phyloP scores from a whole-genome alignment of 2,329 filamentous ascomycete genomes.

The Plectosphaerella cucumerina region DNA sequence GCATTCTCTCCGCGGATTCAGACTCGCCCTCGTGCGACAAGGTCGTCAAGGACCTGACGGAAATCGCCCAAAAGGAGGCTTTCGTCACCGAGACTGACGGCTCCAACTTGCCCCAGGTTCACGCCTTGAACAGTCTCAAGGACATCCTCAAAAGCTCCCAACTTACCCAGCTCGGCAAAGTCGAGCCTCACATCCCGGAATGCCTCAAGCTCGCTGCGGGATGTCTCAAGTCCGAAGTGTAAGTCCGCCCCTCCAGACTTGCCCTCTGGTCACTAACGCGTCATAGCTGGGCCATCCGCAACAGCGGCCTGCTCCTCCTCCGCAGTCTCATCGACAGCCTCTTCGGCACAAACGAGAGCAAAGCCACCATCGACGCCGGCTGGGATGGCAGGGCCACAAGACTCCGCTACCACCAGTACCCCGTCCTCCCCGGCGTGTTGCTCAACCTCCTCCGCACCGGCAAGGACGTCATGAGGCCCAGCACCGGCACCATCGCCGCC shows the following conservation, averaged over 20 bases:
- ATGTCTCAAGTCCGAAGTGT: conserved; percentile 75
- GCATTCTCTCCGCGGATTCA: conserved; percentile 67
- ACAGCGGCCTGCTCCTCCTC: conserved; percentile 86
- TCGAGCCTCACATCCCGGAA: conserved; percentile 69
- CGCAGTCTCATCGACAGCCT: conserved; percentile 78
- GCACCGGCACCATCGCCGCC: conserved; percentile 35
- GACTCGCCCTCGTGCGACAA: conserved; percentile 56
- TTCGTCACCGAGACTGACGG: conserved; percentile 54
- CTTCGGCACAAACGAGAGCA: conserved; percentile 72
- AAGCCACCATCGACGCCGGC: conserved; percentile 53
- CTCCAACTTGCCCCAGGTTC: conserved; percentile 79
- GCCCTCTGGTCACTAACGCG: conserved; percentile 8
- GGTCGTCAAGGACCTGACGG: conserved; percentile 59
- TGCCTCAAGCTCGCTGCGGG: conserved; percentile 76
- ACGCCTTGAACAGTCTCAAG: conserved; percentile 90
- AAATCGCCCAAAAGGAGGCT: conserved; percentile 52
- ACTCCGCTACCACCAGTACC: conserved; percentile 67
- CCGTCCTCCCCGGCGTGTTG: conserved; percentile 60
- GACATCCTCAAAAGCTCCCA: conserved; percentile 84
- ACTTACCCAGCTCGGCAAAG: conserved; percentile 66
- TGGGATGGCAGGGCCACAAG: conserved; percentile 62
- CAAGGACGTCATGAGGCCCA: conserved; percentile 36
- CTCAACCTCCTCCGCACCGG: conserved; percentile 56
- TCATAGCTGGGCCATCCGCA: conserved; percentile 82
- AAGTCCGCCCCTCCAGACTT: conserved; percentile 22